A percentile compares a stretch with the other conserved stretches of the same genome.
phyloP scores from a whole-genome alignment of 306 rosid species.

The Prunus davidiana region DNA sequence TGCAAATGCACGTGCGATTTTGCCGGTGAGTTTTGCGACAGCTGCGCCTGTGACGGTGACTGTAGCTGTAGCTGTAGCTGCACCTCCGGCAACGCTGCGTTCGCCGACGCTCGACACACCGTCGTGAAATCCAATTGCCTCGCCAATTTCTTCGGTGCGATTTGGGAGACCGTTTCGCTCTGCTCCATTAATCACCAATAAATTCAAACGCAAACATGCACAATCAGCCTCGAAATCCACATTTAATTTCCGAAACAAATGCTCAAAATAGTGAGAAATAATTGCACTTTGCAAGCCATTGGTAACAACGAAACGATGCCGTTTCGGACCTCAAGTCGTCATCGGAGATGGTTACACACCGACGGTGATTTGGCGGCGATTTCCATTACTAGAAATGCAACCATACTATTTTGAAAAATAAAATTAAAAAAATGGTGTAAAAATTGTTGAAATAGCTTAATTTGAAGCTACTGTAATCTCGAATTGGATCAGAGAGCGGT shows the following conservation, averaged over 20 bases:
- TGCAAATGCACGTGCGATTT: neutral
- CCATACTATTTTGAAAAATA: neutral
- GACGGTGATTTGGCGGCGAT: neutral
- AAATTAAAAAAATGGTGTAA: neutral
- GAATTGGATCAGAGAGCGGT: neutral
- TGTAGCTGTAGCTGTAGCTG: slow-evolving; percentile 17
- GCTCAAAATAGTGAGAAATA: neutral
- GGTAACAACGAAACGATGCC: neutral
- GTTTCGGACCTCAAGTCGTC: neutral
- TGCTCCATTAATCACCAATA: slow-evolving; percentile 45
- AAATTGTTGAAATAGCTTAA: neutral
- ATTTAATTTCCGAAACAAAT: neutral
- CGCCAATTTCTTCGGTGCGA: slow-evolving; percentile 41
- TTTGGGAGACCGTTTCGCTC: slow-evolving; percentile 40
- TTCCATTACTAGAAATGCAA: neutral
- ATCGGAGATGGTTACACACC: neutral
- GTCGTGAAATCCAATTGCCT: slow-evolving; percentile 65
- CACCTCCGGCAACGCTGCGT: slow-evolving; percentile 2
- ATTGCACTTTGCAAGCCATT: neutral
- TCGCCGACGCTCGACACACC: slow-evolving; percentile 17
- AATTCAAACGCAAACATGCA: neutral
- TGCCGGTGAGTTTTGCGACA: neutral
- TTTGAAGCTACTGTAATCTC: neutral
- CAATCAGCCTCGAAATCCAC: slow-evolving; percentile 9
- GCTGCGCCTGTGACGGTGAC: slow-evolving; percentile 23